phyloP scores from a whole-genome alignment of 192 early-diverging fungal genomes.

The Spinellus fusiger region DNA sequence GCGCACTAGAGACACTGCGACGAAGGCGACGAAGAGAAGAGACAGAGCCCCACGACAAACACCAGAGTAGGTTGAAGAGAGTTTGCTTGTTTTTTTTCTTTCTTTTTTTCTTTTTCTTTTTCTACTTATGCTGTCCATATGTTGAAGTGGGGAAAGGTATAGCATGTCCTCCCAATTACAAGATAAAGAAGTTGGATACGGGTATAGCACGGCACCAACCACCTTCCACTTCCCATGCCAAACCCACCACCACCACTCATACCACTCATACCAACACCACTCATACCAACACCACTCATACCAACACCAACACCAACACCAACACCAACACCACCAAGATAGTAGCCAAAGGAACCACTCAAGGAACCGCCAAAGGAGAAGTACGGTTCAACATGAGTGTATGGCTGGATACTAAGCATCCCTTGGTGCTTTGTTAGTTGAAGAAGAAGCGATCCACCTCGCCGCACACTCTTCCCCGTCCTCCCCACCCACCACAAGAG shows the following conservation, averaged over 20 bases:
- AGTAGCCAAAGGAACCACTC: no score
- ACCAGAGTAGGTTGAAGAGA: no score
- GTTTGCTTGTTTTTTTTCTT: not conserved
- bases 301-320: no score
- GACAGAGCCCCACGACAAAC: no score
- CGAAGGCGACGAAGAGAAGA: conserved; percentile 13
- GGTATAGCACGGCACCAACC: no score
- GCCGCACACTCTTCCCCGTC: not conserved
- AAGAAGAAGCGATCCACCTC: conserved; percentile 8
- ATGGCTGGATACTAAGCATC: not conserved
- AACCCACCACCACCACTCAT: no score
- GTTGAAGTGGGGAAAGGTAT: not conserved
- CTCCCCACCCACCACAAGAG: not conserved
- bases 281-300: no score
- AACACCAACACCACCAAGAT: no score
- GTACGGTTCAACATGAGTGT: not conserved
- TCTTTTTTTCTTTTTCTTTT: not conserved
- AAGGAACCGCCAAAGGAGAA: no score
- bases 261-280: no score
- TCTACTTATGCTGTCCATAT: not conserved
- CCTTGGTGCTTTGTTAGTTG: not conserved
- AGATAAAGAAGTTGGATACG: no score
- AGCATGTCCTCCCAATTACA: not conserved
- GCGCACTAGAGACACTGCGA: conserved; percentile 5
- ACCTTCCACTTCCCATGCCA: no score